Evolutionary conservation across 1,139 yeast genomes (phyloP), one percentile per base, ranked within the genome.

Genomic region (Suzukiozyma palmioleophila): DNA sequence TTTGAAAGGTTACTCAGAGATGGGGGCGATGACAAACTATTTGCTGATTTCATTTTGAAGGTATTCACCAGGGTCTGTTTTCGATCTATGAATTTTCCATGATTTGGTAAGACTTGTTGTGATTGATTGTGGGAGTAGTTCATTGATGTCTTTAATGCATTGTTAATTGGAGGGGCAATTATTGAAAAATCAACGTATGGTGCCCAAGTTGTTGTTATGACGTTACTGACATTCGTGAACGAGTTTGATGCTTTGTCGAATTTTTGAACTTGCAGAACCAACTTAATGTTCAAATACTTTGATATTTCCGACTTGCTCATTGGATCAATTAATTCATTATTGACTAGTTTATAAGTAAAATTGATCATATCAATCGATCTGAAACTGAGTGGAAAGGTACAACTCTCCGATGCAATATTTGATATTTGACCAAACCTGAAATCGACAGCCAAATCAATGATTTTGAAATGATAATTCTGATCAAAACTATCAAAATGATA

Each of bases 141-240:
- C 27, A 49, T 48, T 2, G 59, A 43, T 1, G 62, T 51, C 41
- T 66, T 67, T 33, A 68, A 53, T 3, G 71, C 60, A 45, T 62
- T 66, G 41, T 65, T 69, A 21, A 69, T 69, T 3, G 77, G 73
- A 1, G 77, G 70, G 1, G 78, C 75, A 33, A 64, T 54, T 3
- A 68, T 58, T 39, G 71, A 74, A 49, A 81, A 79, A 47, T 81
- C 88, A 28, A 82, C 63, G 35, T 66, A 66, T 1, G 90, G 84
- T 3, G 75, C 63, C 82, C 89, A 80, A 37, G 65, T 64, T 0
- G 87, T 81, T 10, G 62, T 57, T n/a, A 82, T 70, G 7, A 51
- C 43, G 42, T 55, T 57, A 39, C 69, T 64, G 13, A 58, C 39
- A 14, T 49, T 46, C 7, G 39, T 42, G 35, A 35, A 52, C 3